Base-by-base conservation (phyloP, 2,329 filamentous ascomycete species). In the Rasamsonia emersonii region DNA sequence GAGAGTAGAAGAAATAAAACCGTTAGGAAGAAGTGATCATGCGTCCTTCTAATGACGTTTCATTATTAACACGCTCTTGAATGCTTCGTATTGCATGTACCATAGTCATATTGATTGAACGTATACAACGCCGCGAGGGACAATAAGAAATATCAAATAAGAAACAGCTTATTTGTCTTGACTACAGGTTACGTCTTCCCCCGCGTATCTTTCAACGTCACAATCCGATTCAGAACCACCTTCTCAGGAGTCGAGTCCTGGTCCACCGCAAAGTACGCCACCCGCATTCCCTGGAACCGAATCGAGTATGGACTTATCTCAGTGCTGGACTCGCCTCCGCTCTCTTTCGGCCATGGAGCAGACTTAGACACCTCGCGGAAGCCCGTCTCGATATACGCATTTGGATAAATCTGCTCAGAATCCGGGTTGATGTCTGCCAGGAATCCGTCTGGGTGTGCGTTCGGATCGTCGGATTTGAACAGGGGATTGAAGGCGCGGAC, bases 221-320 rank as follows among this genome's bases (percentile, higher is more conserved):
- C 88, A 50, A 96, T 95, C 31, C 86, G 74, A 64, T 96, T 96
- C 18, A 96, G 64, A 28, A 96, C 75, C 43, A 93, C 68, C 57
- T 80, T 84, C n/a, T 85, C 82, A 18, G 76, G 74, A 0, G 76
- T 82, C 38, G 77, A 83, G 48, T 93, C 86, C 30, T 72, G 75
- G 54, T 95, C 88, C 56, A 93, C 45, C 40, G 66, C 77, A 77
- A 91, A 91, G 55, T 93, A 94, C 7, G 81, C 89, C 26, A 89
- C 82, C 16, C 89, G 73, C 70, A 94, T 78, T 2, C 78, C 89
- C 68, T 96, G 89, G 71, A 96, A 96, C 28, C 89, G 71, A 5
- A 95, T 80, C 33, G 71, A 81, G 61, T 85, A 83, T 15, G 75
- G 74, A 1, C 79, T 39, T 6, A 40, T 11, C 28, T 35, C 28